Conservation (phyloP, 129 eudicot genomes). For the Helianthus tuberosus region DNA sequence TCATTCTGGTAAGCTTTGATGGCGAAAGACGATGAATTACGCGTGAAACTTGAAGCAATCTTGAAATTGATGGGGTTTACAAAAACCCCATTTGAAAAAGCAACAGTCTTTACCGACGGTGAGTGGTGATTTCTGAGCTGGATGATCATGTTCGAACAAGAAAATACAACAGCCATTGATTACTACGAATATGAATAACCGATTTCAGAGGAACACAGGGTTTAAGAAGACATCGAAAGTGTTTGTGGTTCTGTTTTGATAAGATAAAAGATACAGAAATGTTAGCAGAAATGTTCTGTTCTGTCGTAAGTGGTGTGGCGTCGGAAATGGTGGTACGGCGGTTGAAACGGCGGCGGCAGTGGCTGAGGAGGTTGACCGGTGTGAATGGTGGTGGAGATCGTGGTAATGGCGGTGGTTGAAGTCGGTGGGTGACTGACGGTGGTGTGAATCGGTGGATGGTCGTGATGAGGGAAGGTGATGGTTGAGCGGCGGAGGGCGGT, state of each 20-base stretch:
- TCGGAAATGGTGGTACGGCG: too few species aligned
- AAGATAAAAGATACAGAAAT: not conserved
- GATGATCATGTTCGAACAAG: slow-evolving; percentile 29
- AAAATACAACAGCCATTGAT: slow-evolving; percentile 34
- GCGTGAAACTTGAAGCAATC: slow-evolving; percentile 17
- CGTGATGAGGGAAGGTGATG: too few species aligned
- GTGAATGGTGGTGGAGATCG: too few species aligned
- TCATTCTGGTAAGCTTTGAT: slow-evolving; percentile 27
- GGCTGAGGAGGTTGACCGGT: too few species aligned
- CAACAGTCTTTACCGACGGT: slow-evolving; percentile 13
- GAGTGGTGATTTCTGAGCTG: slow-evolving; percentile 25
- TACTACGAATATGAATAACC: not conserved
- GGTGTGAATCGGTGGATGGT: too few species aligned
- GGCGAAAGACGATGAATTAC: slow-evolving; percentile 15
- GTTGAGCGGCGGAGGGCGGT: too few species aligned
- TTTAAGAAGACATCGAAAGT: slow-evolving; percentile 13
- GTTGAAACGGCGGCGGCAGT: too few species aligned
- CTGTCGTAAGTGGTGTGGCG: too few species aligned
- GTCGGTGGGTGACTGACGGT: too few species aligned
- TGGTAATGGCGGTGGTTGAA: too few species aligned
- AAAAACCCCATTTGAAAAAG: slow-evolving; percentile 25
- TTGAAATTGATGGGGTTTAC: slow-evolving; percentile 29
- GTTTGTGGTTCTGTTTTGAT: slow-evolving; percentile 11
- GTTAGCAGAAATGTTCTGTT: too few species aligned
- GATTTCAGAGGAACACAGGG: slow-evolving; percentile 8